Percentiles rank a stretch among this genome's conserved stretches.
phyloP scores from a whole-genome alignment of 2,329 filamentous ascomycete genomes.

The Botrytis galanthina region DNA sequence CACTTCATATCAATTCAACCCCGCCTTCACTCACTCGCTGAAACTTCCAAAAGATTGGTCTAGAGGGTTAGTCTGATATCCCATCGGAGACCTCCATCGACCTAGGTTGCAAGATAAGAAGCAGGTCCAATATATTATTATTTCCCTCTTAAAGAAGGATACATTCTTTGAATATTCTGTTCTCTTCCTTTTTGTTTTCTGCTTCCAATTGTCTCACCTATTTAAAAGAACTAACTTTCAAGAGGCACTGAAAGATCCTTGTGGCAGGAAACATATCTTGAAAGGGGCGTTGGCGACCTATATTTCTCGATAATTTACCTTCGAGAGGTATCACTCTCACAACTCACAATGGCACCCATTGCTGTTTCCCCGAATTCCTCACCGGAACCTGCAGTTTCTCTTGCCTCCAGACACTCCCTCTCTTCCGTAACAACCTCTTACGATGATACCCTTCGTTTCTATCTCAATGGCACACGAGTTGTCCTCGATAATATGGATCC shows the following conservation, averaged over 20 bases:
- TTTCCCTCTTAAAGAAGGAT: neutral
- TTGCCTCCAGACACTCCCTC: slow-evolving; percentile 42
- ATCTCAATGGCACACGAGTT: slow-evolving; percentile 89
- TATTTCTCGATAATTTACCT: neutral
- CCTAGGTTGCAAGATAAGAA: slow-evolving; percentile 13
- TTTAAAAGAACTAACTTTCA: neutral
- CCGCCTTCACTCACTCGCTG: neutral
- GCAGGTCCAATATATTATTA: slow-evolving; percentile 15
- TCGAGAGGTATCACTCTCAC: neutral
- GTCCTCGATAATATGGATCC: slow-evolving; percentile 84
- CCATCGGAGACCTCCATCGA: slow-evolving; percentile 20
- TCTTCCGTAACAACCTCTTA: slow-evolving; percentile 69
- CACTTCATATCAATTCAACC: slow-evolving; percentile 11
- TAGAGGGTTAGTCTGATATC: neutral
- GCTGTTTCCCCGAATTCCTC: slow-evolving; percentile 49
- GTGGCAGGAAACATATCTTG: neutral
- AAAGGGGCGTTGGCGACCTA: neutral
- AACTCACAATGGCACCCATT: slow-evolving; percentile 53
- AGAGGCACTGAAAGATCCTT: neutral
- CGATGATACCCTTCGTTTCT: slow-evolving; percentile 88
- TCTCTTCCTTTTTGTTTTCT: neutral
- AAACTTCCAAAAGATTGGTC: neutral
- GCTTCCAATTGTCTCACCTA: neutral
- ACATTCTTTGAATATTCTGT: neutral
- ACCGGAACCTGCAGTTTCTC: slow-evolving; percentile 35